phyloP scores from a whole-genome alignment of 306 rosid species.

The apple (Malus domestica) region ASM211411v1 NC_041803.1:782001-782500 shows the following conservation, averaged over 20 bases:
- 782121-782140: not conserved
- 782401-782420: not conserved
- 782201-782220: too few relatives aligned
- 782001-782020: not conserved
- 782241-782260: not conserved
- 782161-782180: not conserved
- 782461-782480: not conserved
- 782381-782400: not conserved
- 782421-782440: not conserved
- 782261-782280: not conserved
- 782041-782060: not conserved
- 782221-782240: not conserved
- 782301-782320: not conserved
- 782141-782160: not conserved
- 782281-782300: not conserved
- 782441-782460: not conserved
- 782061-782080: not conserved
- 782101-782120: not conserved
- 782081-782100: not conserved
- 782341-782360: too few relatives aligned
- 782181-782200: too few relatives aligned
- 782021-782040: not conserved
- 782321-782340: too few relatives aligned
- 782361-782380: too few relatives aligned
- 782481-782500: not conserved